These are phyloP conservation scores for Chenopodium formosanum DNA, from an alignment of 148 eudicot species.

Conservation along the genomic window DNA sequence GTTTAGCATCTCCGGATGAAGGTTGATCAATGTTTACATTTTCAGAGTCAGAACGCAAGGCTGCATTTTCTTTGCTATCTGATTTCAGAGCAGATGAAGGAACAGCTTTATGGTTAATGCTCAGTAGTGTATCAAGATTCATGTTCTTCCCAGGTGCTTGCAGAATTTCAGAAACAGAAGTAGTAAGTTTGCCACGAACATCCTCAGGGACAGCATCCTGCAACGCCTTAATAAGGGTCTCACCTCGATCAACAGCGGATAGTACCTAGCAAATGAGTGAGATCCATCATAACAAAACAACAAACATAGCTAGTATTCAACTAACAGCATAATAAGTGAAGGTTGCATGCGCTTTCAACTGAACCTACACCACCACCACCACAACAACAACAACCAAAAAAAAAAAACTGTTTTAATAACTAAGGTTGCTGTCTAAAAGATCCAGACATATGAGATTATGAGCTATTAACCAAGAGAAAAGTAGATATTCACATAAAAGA, in stretches of 20 bases:
- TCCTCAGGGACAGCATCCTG: conserved; percentile 97
- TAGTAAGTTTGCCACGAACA: conserved; percentile 83
- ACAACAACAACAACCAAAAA: no score
- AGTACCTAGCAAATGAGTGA: conserved; percentile 52
- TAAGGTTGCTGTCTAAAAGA: neutral
- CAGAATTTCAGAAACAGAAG: conserved; percentile 71
- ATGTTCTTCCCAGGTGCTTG: conserved; percentile 49
- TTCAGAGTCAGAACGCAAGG: conserved; percentile 25
- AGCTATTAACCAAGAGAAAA: neutral
- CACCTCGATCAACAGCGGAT: conserved; percentile 77
- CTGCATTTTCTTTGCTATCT: conserved; percentile 40
- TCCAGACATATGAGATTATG: neutral
- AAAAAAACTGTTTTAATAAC: neutral
- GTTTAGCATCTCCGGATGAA: conserved; percentile 26
- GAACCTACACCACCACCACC: no score
- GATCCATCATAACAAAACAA: conserved; percentile 1
- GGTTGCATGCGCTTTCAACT: neutral
- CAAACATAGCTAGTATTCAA: neutral
- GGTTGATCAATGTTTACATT: conserved; percentile 31
- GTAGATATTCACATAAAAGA: neutral
- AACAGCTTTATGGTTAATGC: conserved; percentile 37
- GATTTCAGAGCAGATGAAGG: conserved; percentile 45
- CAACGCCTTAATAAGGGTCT: conserved; percentile 74
- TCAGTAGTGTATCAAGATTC: conserved; percentile 51
- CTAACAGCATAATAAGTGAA: neutral